phyloP scores from a whole-genome alignment of 164 flowering plant species.

The Magnolia sinica region DNA sequence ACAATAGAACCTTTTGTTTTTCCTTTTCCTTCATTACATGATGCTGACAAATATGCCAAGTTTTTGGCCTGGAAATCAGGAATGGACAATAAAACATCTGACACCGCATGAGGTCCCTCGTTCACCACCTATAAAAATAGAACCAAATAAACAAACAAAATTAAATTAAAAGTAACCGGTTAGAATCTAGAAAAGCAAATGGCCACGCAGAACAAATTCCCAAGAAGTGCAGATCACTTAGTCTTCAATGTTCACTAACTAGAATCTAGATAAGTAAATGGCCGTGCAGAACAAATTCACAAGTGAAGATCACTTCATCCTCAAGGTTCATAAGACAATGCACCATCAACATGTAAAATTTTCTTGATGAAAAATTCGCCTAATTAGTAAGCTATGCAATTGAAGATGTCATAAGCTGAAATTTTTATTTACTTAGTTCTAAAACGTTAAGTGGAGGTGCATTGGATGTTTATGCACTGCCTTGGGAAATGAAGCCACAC shows the following conservation, averaged over 20 bases:
- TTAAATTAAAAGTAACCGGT: neutral
- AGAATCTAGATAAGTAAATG: neutral
- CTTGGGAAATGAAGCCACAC: too few species aligned
- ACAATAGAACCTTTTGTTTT: conserved; percentile 40
- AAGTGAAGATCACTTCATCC: neutral
- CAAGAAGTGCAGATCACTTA: neutral
- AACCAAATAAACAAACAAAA: neutral
- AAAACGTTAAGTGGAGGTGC: too few species aligned
- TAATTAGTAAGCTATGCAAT: too few species aligned
- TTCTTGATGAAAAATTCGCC: too few species aligned
- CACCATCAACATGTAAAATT: too few species aligned
- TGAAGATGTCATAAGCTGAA: too few species aligned
- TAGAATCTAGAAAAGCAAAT: neutral
- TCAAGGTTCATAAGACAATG: too few species aligned
- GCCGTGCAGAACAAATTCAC: neutral
- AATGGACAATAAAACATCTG: conserved; percentile 61
- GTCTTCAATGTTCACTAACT: neutral
- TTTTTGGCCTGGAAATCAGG: conserved; percentile 65
- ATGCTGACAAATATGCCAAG: conserved; percentile 52
- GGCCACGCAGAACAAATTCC: too few species aligned
- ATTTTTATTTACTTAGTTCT: too few species aligned
- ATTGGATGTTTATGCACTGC: too few species aligned
- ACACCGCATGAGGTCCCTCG: conserved; percentile 45
- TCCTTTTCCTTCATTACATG: conserved; percentile 60
- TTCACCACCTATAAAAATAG: conserved; percentile 58